Evolutionary conservation across 495 filamentous ascomycete species (phyloP), one percentile per base, ranked within the genome.

Genomic region (Aspergillus biplanus): DNA sequence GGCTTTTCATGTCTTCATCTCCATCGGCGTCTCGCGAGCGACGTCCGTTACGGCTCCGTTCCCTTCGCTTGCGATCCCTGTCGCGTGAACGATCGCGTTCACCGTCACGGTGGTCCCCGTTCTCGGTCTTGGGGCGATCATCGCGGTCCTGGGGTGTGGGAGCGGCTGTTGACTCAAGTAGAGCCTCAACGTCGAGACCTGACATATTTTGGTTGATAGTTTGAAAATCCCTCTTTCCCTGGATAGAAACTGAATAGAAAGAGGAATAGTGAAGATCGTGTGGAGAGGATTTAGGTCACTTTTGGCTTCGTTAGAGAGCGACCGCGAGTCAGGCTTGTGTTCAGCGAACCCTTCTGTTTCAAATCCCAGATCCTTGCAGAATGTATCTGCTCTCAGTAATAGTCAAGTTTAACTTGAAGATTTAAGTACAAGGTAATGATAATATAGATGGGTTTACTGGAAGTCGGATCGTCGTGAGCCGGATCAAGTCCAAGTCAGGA

Each of bases 181-280:
- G 88, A 69, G 93, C 93, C 85, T 97, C 93, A 69, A 97, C 92
- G 75, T 96, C 92, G 72, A 96, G 83, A 78, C 89, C 89, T 74
- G 93, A 94, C 93, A 97, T 97, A 53, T 12, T 44, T 69, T 80
- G 68, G 56, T 61, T 58, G 44, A 59, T 64, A 59, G 59, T 39
- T 32, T 65, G 56, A 35, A 65, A 59, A 56, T 39, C 63, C 56
- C 66, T 62, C 54, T 65, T 64, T 63, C 53, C 52, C 34, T 68
- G 57, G 54, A 63, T 50, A 59, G 9, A 54, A 64, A 39, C 34
- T 59, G 65, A 65, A 63, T 62, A 67, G 69, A 69, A 55, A 69
- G 21, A 52, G 59, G 62, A 60, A 56, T 33, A 61, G 60, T 34
- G 61, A 42, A 63, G 56, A 69, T 68, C 62, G 58, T 58, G 73